Conservation (phyloP, 2,329 filamentous ascomycete genomes). For the Pyrenochaeta sp. region DNA sequence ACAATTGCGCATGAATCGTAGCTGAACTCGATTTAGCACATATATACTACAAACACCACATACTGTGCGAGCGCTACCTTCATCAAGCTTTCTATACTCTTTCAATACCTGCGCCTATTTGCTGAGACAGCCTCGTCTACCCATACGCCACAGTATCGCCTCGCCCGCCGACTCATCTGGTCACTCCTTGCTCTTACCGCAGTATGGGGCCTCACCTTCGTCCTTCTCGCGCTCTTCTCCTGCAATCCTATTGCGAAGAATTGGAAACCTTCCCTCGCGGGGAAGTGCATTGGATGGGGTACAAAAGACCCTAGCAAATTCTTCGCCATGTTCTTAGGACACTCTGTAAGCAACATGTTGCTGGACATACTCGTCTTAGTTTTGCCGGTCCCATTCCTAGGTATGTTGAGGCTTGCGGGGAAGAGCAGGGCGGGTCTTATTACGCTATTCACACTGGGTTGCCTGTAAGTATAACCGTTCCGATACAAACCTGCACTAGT, state of each 20-base stretch:
- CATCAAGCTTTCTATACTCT: conserved; percentile 49
- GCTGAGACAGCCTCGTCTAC: conserved; percentile 26
- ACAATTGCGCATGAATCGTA: no score
- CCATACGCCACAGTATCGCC: conserved; percentile 10
- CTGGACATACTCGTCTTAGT: conserved; percentile 43
- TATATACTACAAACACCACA: conserved; percentile 41
- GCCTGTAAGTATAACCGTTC: conserved; percentile 39
- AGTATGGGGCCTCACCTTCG: conserved; percentile 44
- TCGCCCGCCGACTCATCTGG: conserved; percentile 29
- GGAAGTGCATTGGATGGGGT: conserved; percentile 48
- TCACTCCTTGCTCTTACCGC: conserved; percentile 30
- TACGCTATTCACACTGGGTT: conserved; percentile 42
- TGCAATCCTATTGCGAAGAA: conserved; percentile 42
- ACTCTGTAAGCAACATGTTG: conserved; percentile 43
- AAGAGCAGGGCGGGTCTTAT: conserved; percentile 41
- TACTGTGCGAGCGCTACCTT: conserved; percentile 44
- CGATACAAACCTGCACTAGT: not conserved
- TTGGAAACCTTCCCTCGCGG: conserved; percentile 33
- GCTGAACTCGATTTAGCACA: conserved; percentile 25
- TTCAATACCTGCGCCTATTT: conserved; percentile 50
- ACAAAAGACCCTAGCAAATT: conserved; percentile 38
- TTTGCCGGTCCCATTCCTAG: conserved; percentile 45
- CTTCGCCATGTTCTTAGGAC: conserved; percentile 39
- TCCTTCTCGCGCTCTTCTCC: conserved; percentile 40
- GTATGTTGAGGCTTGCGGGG: conserved; percentile 36